Evolutionary conservation across 176 grass and related monocot species (phyloP).

Genomic region (Calamus simplicifolius): DNA sequence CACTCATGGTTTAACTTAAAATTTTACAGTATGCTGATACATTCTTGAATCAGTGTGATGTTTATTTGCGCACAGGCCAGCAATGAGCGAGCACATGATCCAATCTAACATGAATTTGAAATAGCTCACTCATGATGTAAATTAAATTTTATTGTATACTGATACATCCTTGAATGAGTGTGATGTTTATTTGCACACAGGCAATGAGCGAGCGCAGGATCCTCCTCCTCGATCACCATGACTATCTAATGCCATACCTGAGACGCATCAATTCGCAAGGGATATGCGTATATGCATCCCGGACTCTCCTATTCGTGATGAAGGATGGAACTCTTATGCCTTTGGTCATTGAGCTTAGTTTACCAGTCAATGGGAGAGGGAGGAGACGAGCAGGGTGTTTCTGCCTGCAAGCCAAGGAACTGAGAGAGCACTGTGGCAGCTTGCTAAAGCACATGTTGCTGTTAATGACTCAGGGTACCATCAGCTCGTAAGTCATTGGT

Average conservation of each 20-base stretch:
- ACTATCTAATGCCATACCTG: conserved; percentile 87
- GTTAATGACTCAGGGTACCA: conserved; percentile 95
- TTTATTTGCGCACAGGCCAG: conserved; percentile 31
- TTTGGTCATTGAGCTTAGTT: conserved; percentile 65
- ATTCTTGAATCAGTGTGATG: not conserved
- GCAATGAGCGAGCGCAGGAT: conserved; percentile 41
- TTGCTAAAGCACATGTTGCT: conserved; percentile 75
- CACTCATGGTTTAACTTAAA: too few species aligned
- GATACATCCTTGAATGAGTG: not conserved
- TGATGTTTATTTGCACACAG: conserved; percentile 19
- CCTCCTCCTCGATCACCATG: conserved; percentile 81
- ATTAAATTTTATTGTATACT: too few species aligned
- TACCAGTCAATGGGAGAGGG: conserved; percentile 7
- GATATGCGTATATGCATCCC: conserved; percentile 75
- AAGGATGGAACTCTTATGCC: conserved; percentile 49
- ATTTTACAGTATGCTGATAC: not conserved
- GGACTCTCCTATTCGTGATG: conserved; percentile 77
- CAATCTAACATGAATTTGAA: not conserved
- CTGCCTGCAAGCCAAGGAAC: conserved; percentile 32
- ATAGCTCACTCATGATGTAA: too few species aligned
- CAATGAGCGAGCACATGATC: conserved; percentile 33
- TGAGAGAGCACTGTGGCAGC: conserved; percentile 46
- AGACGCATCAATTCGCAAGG: conserved; percentile 53
- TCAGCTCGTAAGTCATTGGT: conserved; percentile 98
- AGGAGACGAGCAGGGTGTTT: conserved; percentile 50